Conservation (phyloP, 345 rosid species). For the Eucalyptus polyanthemos region DNA sequence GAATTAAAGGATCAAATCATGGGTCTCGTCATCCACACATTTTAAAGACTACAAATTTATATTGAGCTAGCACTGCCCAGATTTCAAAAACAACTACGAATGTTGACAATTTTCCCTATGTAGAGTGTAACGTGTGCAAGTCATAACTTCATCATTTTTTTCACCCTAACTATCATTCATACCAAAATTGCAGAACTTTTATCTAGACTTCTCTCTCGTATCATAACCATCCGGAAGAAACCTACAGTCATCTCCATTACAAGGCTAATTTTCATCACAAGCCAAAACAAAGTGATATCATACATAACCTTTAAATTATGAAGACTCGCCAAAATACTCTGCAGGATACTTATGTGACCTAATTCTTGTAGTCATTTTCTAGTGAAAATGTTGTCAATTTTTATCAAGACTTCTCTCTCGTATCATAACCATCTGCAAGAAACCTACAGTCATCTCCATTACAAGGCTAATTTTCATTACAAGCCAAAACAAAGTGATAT, state of each 20-base stretch:
- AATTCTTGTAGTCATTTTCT: neutral
- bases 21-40: neutral
- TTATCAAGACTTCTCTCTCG: neutral
- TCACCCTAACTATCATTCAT: neutral
- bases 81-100: neutral
- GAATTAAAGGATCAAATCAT: neutral
- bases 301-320: neutral
- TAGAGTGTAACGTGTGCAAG: neutral
- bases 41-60: neutral
- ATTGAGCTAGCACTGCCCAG: neutral
- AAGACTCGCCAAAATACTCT: neutral
- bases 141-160: neutral
- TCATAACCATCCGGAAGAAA: neutral
- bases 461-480: neutral
- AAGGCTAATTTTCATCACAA: neutral
- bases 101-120: neutral
- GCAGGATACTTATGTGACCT: neutral
- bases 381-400: neutral
- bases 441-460: neutral
- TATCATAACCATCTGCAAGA: neutral
- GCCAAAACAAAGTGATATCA: neutral
- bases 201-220: neutral
- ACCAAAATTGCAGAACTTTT: neutral
- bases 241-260: neutral
- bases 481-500: neutral